A percentile compares a stretch with the other conserved stretches of the same genome.
Conservation (phyloP, 2,329 filamentous ascomycete genomes). For the Alternaria viburni region DNA sequence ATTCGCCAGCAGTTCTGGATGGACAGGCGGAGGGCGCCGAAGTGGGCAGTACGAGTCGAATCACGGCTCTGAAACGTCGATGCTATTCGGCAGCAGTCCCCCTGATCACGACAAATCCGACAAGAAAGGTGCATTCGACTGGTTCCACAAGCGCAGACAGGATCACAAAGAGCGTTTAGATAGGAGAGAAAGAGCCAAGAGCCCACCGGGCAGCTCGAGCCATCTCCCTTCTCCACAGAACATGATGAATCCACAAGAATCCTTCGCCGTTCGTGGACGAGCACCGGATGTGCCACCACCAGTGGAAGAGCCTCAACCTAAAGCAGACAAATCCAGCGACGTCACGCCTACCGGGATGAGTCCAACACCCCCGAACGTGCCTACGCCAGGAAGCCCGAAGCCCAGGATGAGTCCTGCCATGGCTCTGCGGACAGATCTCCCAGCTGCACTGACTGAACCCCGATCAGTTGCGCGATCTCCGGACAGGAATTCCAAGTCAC, state of each 20-base stretch:
- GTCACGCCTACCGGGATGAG: constrained; percentile 27
- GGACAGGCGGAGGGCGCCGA: constrained; percentile 33
- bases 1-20: constrained; percentile 43
- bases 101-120: constrained; percentile 50
- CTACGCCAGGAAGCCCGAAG: not conserved
- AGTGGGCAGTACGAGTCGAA: constrained; percentile 44
- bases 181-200: constrained; percentile 61
- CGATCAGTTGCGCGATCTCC: constrained; percentile 17
- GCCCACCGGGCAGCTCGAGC: constrained; percentile 51
- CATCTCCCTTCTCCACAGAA: constrained; percentile 28
- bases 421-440: constrained; percentile 10
- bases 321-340: constrained; percentile 25
- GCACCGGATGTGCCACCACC: constrained; percentile 34
- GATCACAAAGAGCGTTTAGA: constrained; percentile 62
- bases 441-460: constrained; percentile 18
- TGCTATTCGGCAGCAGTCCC: constrained; percentile 41
- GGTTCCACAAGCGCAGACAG: constrained; percentile 69
- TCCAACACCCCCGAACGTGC: constrained; percentile 3
- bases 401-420: not conserved
- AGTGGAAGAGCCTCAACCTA: constrained; percentile 7
- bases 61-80: constrained; percentile 35
- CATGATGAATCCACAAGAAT: constrained; percentile 27
- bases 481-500: constrained; percentile 7
- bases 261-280: constrained; percentile 24
- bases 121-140: constrained; percentile 67